These are phyloP conservation scores for Forsythia suspensa DNA, from an alignment of 257 asterid genomes.

Conservation along the genomic window DNA sequence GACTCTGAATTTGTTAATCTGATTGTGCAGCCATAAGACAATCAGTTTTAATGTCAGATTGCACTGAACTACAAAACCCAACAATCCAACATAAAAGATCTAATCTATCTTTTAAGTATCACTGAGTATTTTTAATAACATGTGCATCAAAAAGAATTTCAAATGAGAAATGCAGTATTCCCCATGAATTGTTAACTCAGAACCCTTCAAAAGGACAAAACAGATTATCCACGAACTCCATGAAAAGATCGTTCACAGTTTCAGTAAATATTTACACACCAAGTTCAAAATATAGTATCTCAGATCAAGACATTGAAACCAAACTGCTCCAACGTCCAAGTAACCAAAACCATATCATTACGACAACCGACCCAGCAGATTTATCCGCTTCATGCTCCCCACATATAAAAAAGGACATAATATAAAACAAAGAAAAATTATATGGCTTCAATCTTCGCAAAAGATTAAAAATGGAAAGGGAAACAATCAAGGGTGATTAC, in stretches of 20 bases:
- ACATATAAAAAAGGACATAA: not conserved
- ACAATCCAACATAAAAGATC: not conserved
- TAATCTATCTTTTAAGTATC: not conserved
- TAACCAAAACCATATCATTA: conserved; percentile 6
- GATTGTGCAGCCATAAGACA: conserved; percentile 28
- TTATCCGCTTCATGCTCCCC: not conserved
- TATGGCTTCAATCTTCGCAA: not conserved
- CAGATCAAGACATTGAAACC: not conserved
- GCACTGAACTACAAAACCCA: conserved; percentile 1
- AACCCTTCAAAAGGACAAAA: not conserved
- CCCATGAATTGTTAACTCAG: not conserved
- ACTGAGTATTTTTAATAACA: not conserved
- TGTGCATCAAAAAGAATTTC: not conserved
- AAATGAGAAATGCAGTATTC: not conserved
- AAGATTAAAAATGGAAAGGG: not conserved
- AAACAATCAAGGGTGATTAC: not conserved
- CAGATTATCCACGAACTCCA: not conserved
- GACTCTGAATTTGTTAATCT: conserved; percentile 82
- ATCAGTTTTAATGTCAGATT: conserved; percentile 2
- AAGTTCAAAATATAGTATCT: not conserved
- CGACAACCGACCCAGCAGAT: not conserved
- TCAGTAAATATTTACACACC: not conserved
- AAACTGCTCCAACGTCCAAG: not conserved
- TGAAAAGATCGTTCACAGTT: not conserved
- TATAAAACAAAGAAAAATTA: not conserved